These are phyloP conservation scores for Picea abies DNA, from an alignment of 83 land plant species.

Conservation along the genomic window DNA sequence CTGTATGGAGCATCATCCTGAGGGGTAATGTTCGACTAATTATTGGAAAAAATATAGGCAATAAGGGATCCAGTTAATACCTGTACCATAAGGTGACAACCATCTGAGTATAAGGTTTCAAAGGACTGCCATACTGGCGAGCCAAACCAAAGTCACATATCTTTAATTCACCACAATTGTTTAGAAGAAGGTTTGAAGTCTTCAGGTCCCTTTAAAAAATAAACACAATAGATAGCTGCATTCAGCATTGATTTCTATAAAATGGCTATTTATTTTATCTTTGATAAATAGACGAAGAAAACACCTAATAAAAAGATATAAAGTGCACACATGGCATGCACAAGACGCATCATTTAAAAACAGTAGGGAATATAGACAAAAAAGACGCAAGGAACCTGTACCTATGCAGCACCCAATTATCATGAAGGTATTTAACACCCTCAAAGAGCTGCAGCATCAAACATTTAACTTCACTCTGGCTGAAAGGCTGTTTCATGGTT, in stretches of 20 bases:
- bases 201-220: conserved; percentile 75
- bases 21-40: no score
- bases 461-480: conserved; percentile 96
- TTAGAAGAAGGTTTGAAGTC: conserved; percentile 92
- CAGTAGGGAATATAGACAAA: no score
- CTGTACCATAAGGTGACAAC: conserved; percentile 99
- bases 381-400: background rate
- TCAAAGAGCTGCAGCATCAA: conserved; percentile 91
- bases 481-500: conserved; percentile 84
- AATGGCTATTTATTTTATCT: background rate
- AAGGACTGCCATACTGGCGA: conserved; percentile 95
- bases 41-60: background rate
- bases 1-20: no score
- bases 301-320: background rate
- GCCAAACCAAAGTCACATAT: conserved; percentile 98
- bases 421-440: conserved; percentile 93
- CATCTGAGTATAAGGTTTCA: conserved; percentile 82
- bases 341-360: no score
- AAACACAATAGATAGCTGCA: conserved; percentile 1
- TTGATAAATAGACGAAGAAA: background rate
- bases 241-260: background rate
- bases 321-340: background rate
- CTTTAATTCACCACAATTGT: conserved; percentile 91
- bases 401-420: conserved; percentile 97
- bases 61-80: conserved; percentile 28